Conservation (phyloP, 805 yeast genomes). For the Lachancea meyersii region DNA sequence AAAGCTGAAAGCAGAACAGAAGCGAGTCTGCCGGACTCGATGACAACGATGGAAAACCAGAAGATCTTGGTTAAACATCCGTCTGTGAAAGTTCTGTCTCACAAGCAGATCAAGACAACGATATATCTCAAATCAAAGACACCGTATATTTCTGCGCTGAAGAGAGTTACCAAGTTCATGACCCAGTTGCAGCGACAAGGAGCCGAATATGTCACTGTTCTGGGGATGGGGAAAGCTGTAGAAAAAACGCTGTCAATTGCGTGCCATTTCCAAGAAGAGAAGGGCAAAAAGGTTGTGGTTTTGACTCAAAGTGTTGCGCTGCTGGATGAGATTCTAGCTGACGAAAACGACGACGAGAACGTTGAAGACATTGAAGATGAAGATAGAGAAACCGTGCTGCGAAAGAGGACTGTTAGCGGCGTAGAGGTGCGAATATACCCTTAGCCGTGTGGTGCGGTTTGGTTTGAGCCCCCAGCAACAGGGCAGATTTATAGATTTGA, state of each 20-base stretch:
- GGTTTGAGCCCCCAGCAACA: neutral
- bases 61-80: conserved; percentile 20
- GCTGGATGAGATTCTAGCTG: conserved; percentile 54
- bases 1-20: neutral
- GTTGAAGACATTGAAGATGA: conserved; percentile 25
- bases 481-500: neutral
- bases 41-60: neutral
- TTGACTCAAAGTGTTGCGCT: conserved; percentile 62
- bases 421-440: conserved; percentile 38
- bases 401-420: conserved; percentile 37
- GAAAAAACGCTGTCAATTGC: conserved; percentile 60
- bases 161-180: conserved; percentile 52
- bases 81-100: conserved; percentile 31
- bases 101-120: conserved; percentile 41
- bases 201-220: conserved; percentile 45
- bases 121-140: conserved; percentile 58
- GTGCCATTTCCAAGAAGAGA: conserved; percentile 47
- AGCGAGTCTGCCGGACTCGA: neutral
- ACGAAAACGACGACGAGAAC: conserved; percentile 25
- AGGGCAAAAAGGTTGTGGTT: conserved; percentile 49
- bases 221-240: conserved; percentile 74
- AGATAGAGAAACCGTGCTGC: conserved; percentile 30
- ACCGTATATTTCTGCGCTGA: conserved; percentile 68
- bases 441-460: conserved; percentile 1
- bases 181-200: conserved; percentile 40